Base-by-base conservation (phyloP, 2,329 filamentous ascomycete genomes). In the Cyphellophora europaea region DNA sequence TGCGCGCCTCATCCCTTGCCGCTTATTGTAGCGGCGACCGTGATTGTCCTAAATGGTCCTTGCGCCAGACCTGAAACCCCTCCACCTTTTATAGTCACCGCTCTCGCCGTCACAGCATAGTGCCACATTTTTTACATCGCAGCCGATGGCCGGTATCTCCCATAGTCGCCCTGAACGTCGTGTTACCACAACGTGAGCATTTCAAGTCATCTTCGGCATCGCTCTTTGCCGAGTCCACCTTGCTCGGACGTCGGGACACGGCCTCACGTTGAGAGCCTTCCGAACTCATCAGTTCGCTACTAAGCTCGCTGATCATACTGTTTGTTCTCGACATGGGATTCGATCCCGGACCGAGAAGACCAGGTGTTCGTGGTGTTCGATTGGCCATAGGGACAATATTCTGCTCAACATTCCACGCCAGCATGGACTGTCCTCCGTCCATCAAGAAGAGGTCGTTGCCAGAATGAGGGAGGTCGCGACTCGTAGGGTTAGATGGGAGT, bases 111-210 rank as follows among this genome's bases (percentile, higher is more conserved):
- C 33, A 43, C 6, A 43, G 31, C 12, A 32, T 33, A 27, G 43
- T 39, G 11, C 47, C 45, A 37, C 47, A 49, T 14, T 35, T 45
- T 28, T 41, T 43, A 35, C 47, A 49, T n/a, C 38, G 40, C 30
- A 49, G 35, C n/a, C 19, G 37, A 29, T 45, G 37, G 4, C 40
- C 40, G 13, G 36, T 39, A 8, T 34, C 35, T 8, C 32, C 39
- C 35, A 41, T 45, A 5, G 41, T 44, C 15, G 38, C 42, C 27
- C 37, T 43, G 27, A 49, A 49, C n/a, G 40, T 44, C 31, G 34
- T 38, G 29, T 32, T 34, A n/a, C 44, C 42, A 38, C 47, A 49
- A 15, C 41, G 43, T 28, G 30, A 38, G 35, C 47, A 49, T 16
- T 37, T 41, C 18, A 48, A 30, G 29, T 48, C 45, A 18, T 37